A percentile compares a stretch with the other conserved stretches of the same genome.
Conservation (phyloP, 768 basidiomycete genomes). For the Pleurotus citrinopileatus region DNA sequence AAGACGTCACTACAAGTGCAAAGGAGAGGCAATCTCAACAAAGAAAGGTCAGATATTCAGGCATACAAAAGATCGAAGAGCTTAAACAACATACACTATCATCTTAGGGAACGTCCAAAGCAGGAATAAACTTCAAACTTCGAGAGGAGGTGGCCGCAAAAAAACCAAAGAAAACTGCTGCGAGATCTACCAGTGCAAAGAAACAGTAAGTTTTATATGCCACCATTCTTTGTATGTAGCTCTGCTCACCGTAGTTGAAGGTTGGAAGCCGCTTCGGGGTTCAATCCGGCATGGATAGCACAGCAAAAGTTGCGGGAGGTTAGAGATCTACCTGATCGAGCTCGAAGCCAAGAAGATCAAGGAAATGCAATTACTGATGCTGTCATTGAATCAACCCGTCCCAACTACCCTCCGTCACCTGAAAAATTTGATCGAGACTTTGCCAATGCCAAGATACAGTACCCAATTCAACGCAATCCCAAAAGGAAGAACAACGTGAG, state of each 20-base stretch:
- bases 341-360: not conserved
- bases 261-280: not conserved
- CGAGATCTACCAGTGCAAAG: not conserved
- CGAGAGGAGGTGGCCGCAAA: not conserved
- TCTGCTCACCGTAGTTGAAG: not conserved
- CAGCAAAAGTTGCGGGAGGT: too few species aligned
- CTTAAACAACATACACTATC: too few species aligned
- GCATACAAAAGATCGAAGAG: not conserved
- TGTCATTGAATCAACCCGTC: not conserved
- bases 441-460: not conserved
- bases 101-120: too few species aligned
- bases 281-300: not conserved
- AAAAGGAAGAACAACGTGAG: not conserved
- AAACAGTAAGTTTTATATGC: not conserved
- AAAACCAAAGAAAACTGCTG: not conserved
- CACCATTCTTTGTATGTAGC: not conserved
- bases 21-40: not conserved
- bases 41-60: not conserved
- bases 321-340: not conserved
- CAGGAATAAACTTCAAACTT: too few species aligned
- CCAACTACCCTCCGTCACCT: not conserved
- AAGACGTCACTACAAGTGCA: not conserved
- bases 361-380: not conserved
- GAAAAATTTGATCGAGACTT: not conserved
- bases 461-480: not conserved